Base-by-base conservation (phyloP, 768 basidiomycete genomes). In the Leccinum truebloodii region DNA sequence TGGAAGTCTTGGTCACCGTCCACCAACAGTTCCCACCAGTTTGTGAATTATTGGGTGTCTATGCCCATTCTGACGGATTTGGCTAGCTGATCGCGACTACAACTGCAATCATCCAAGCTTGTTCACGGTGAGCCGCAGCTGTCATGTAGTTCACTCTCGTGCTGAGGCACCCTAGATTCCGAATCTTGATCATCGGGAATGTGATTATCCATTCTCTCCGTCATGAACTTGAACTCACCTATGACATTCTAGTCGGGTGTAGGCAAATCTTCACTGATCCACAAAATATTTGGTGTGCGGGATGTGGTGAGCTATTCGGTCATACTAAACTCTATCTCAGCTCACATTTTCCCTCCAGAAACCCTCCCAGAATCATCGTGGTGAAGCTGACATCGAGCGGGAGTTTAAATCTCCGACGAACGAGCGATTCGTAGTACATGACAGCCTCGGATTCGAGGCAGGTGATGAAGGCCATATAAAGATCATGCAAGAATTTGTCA, bases 171-270 rank as follows among this genome's bases (percentile, higher is more conserved):
- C 26, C 13, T 35, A 67, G 65, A 35, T 67, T 66, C 50, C 55
- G 65, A 14, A 48, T 67, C n/a, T 8, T 66, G 34, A 37, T 66
- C 1, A 67, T 66, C 9, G 65, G 65, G 2, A 67, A 66, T 57
- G 65, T 66, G 37, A 58, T 4, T 3, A 1, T 24, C 18, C 5
- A 1, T 46, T 16, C 35, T 26, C 6, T 54, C 6, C 2, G 7
- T 12, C 22, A 50, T 37, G 20, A 12, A 37, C 5, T 50, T 44
- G 12, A 28, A 16, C 58, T 56, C 6, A 49, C 7, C 14, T 16
- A 64, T 18, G 12, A 12, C 10, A n/a, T 30, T 54, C 28, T 56
- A 65, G 65, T 48, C 61, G 1, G 65, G 65, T 3, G 65, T 67
- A 4, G 65, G 65, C 7, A 65, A 63, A 59, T 57, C 65, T 16